Evolutionary conservation across 305 asterid genomes (phyloP), one percentile per base, ranked within the genome.

Genomic region (Fraxinus floribunda): DNA sequence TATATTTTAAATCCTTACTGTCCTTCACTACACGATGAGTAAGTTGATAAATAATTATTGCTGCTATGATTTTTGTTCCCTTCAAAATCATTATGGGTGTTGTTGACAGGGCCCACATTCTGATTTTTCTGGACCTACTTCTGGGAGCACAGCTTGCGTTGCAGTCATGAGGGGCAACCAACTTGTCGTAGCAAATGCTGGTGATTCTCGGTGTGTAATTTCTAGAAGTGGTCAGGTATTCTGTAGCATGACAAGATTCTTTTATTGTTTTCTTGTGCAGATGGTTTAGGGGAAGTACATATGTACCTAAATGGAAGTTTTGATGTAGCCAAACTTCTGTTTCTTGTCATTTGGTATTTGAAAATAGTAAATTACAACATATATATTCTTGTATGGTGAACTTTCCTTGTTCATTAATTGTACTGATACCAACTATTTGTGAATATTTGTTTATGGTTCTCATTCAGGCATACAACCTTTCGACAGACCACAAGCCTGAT

Each of bases 171-270:
- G 97, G 90, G 95, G 81, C 62, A 92, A 90, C 85, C 95, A 92
- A 87, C 97, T 95, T 62, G 77, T 94, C 41, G 97, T 95, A 79
- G 98, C 97, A 77, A 95, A 95, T 90, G 97, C 98, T 55, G 99
- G 99, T 72, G 99, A 95, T 86, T 95, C 99, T 62, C 99, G 99
- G 83, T 94, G 99, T 84, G 98, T 95, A 71, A 90, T 95, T 84
- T 95, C 99, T 84, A 87, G 99, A 86, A 93, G 93, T 86, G 99
- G 99, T 81, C 97, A 94, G 99, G 99, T 95, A 88, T 13, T 62
- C 22, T 18, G 22, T 8, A 34, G 71, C 49, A 49, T 26, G 30
- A 77, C 13, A 18, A 41, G 32, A 22, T 22, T 41, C 34, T 36
- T 76, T 20, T 22, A 22, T 11, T 30, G 34, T 41, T 11, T 29